phyloP scores from a whole-genome alignment of 345 rosid species.

The Kandelia obovata region DNA sequence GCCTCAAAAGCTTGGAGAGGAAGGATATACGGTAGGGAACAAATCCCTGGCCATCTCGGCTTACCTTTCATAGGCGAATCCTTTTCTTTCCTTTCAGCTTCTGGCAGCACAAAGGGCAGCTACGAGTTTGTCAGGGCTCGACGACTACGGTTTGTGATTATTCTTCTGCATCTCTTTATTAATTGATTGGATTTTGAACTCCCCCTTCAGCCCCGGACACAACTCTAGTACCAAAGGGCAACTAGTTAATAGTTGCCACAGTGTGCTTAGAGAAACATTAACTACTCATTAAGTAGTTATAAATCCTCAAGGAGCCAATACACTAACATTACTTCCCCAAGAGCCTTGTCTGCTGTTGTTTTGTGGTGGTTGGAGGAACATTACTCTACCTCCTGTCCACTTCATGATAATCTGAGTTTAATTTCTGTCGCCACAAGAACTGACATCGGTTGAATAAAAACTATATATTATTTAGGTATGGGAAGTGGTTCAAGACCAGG shows the following conservation, averaged over 20 bases:
- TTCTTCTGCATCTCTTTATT: neutral
- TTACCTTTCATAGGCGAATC: constrained; percentile 53
- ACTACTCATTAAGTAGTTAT: no score
- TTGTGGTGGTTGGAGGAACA: no score
- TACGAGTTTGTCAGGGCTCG: constrained; percentile 50
- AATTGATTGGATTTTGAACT: no score
- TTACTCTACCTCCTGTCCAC: neutral
- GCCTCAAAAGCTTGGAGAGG: constrained; percentile 22
- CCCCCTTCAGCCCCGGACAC: no score
- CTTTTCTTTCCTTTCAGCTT: constrained; percentile 46
- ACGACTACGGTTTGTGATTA: constrained; percentile 38
- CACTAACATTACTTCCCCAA: no score
- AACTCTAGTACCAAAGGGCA: no score
- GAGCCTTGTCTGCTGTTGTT: no score
- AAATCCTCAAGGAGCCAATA: no score
- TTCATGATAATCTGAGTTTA: neutral
- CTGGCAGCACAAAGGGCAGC: constrained; percentile 40
- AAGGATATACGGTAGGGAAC: neutral
- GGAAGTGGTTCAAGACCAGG: constrained; percentile 60
- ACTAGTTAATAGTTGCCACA: no score
- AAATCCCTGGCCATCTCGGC: constrained; percentile 47
- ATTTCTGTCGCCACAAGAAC: neutral
- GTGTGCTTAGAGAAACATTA: no score
- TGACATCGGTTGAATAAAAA: neutral
- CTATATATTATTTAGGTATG: constrained; percentile 32